phyloP scores from a whole-genome alignment of 2,329 filamentous ascomycete genomes.

The Sclerotinia glacialis region DNA sequence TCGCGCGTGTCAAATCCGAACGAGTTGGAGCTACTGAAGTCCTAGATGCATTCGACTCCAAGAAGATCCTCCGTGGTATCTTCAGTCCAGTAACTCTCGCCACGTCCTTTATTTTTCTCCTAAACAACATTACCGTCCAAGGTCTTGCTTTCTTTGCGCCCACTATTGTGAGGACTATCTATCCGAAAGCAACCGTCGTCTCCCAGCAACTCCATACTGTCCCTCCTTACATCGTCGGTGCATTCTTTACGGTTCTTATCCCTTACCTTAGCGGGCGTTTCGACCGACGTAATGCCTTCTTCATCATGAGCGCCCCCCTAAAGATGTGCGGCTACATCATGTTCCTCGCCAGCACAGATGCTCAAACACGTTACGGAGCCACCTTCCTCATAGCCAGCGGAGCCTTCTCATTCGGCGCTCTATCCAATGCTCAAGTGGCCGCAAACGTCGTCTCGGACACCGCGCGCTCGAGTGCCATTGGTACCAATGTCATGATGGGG shows the following conservation, averaged over 20 bases:
- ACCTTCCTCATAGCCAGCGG: slow-evolving; percentile 67
- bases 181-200: slow-evolving; percentile 55
- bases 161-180: slow-evolving; percentile 68
- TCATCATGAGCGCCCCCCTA: slow-evolving; percentile 58
- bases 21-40: slow-evolving; percentile 60
- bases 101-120: slow-evolving; percentile 48
- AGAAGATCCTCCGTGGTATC: slow-evolving; percentile 61
- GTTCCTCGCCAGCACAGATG: slow-evolving; percentile 57
- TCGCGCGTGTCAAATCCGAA: slow-evolving; percentile 66
- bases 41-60: slow-evolving; percentile 59
- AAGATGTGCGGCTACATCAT: slow-evolving; percentile 69
- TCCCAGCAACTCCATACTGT: slow-evolving; percentile 68
- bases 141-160: slow-evolving; percentile 68
- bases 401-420: slow-evolving; percentile 60
- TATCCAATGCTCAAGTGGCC: slow-evolving; percentile 65
- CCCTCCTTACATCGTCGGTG: slow-evolving; percentile 67
- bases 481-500: slow-evolving; percentile 67
- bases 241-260: slow-evolving; percentile 61
- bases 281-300: slow-evolving; percentile 59
- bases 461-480: slow-evolving; percentile 58
- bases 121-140: slow-evolving; percentile 62
- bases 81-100: slow-evolving; percentile 59
- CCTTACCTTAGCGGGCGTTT: slow-evolving; percentile 60
- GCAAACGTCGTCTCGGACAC: slow-evolving; percentile 72
- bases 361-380: slow-evolving; percentile 61